phyloP scores from a whole-genome alignment of 768 basidiomycete species.

The Amanita phalloides region DNA sequence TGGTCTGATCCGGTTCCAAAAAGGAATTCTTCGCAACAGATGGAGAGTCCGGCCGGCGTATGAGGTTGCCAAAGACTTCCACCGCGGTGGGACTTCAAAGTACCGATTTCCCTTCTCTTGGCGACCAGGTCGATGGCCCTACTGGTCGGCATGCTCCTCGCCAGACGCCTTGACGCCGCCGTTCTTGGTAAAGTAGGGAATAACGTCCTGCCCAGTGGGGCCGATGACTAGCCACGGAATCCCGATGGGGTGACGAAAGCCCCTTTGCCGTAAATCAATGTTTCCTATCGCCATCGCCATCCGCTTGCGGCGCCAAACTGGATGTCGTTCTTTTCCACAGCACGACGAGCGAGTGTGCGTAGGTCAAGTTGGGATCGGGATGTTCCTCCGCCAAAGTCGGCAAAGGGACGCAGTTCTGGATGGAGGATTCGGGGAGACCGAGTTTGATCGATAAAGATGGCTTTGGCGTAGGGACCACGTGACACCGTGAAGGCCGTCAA shows the following conservation, averaged over 20 bases:
- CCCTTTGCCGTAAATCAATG: conserved; percentile 98
- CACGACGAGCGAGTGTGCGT: conserved; percentile 88
- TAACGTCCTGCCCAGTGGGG: conserved; percentile 88
- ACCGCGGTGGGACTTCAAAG: conserved; percentile 98
- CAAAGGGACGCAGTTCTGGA: conserved; percentile 86
- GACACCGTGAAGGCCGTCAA: conserved; percentile 94
- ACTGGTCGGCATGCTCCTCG: conserved; percentile 95
- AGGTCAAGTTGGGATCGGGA: conserved; percentile 97
- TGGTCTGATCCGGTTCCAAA: conserved; percentile 99
- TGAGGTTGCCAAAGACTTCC: conserved; percentile 99
- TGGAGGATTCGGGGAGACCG: conserved; percentile 64
- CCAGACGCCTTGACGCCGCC: conserved; percentile 93
- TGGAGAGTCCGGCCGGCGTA: conserved; percentile 95
- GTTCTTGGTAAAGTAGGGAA: conserved; percentile 83
- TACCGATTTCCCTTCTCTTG: conserved; percentile 80
- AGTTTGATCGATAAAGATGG: conserved; percentile 79
- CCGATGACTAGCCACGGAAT: conserved; percentile 98
- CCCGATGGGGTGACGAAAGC: conserved; percentile 97
- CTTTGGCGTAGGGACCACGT: conserved; percentile 93
- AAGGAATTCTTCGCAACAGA: conserved; percentile 98
- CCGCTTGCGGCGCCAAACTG: conserved; percentile 93
- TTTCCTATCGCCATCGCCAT: conserved; percentile 98
- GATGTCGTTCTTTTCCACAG: conserved; percentile 78
- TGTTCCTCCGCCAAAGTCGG: conserved; percentile 99
- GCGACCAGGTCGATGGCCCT: conserved; percentile 96